Conservation (phyloP, 2,329 filamentous ascomycete genomes). For the Epicoccum nigrum region DNA sequence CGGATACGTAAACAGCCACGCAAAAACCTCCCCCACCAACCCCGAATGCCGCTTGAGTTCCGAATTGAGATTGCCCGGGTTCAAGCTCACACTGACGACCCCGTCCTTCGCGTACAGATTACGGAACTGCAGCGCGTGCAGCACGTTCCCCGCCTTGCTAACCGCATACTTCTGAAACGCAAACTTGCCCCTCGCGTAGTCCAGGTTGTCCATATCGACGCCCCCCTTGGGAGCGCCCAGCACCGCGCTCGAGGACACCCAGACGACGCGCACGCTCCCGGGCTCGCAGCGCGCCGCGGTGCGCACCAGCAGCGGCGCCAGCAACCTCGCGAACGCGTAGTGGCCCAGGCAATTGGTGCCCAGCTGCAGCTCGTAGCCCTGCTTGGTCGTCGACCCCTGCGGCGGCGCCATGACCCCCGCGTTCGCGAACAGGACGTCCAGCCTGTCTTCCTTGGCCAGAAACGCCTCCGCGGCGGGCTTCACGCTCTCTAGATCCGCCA, state of each 20-base stretch:
- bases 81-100: conserved; percentile 36
- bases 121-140: conserved; percentile 32
- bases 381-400: conserved; percentile 26
- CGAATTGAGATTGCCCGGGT: conserved; percentile 48
- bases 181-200: conserved; percentile 16
- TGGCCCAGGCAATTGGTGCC: conserved; percentile 52
- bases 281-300: conserved; percentile 34
- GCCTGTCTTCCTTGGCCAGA: conserved; percentile 43
- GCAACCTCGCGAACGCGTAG: conserved; percentile 49
- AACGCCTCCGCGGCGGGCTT: conserved; percentile 47
- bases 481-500: conserved; percentile 52
- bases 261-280: conserved; percentile 46
- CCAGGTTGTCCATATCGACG: conserved; percentile 26
- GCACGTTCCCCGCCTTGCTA: conserved; percentile 37
- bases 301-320: conserved; percentile 44
- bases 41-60: conserved; percentile 43
- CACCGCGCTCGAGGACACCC: conserved; percentile 27
- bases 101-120: conserved; percentile 22
- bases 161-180: conserved; percentile 26
- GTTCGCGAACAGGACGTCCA: conserved; percentile 52
- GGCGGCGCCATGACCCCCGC: conserved; percentile 45
- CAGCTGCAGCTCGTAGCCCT: conserved; percentile 42
- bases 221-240: conserved; percentile 20
- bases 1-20: conserved; percentile 14
- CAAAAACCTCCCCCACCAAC: not conserved